Evolutionary conservation across 2,329 filamentous ascomycete species (phyloP).

Genomic region (Venturia oleaginea): DNA sequence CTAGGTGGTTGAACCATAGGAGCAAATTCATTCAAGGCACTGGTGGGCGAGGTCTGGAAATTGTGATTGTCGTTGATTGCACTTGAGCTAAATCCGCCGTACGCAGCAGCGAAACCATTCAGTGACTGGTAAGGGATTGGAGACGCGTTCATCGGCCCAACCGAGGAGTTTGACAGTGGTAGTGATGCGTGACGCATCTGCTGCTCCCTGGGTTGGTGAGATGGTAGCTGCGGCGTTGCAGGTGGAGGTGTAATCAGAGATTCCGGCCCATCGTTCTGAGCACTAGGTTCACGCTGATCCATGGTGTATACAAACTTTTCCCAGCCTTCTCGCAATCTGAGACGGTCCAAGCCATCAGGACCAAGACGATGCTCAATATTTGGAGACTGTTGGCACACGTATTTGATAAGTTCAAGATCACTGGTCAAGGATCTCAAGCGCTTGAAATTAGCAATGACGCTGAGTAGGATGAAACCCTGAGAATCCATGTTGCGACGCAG

Average conservation of each 20-base stretch:
- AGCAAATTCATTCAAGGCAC: not conserved
- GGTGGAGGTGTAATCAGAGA: slow-evolving; percentile 33
- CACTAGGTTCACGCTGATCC: slow-evolving; percentile 64
- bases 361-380: slow-evolving; percentile 66
- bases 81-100: not conserved
- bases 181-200: slow-evolving; percentile 5
- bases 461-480: slow-evolving; percentile 79
- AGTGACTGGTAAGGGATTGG: slow-evolving; percentile 17
- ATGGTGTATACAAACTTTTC: slow-evolving; percentile 43
- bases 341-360: slow-evolving; percentile 66
- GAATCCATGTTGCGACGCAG: slow-evolving; percentile 89
- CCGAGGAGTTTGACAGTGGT: not conserved
- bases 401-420: slow-evolving; percentile 64
- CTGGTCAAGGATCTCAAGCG: slow-evolving; percentile 66
- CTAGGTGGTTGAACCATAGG: not conserved
- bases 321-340: slow-evolving; percentile 70
- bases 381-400: slow-evolving; percentile 62
- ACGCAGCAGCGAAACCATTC: slow-evolving; percentile 23
- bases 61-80: slow-evolving; percentile 1
- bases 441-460: slow-evolving; percentile 76
- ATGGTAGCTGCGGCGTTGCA: slow-evolving; percentile 20
- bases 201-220: not conserved
- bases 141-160: not conserved
- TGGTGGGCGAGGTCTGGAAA: slow-evolving; percentile 9
- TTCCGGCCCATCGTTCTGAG: slow-evolving; percentile 63